Conservation (phyloP, 2,329 filamentous ascomycete genomes). For the Ophiosphaerella herpotricha region DNA sequence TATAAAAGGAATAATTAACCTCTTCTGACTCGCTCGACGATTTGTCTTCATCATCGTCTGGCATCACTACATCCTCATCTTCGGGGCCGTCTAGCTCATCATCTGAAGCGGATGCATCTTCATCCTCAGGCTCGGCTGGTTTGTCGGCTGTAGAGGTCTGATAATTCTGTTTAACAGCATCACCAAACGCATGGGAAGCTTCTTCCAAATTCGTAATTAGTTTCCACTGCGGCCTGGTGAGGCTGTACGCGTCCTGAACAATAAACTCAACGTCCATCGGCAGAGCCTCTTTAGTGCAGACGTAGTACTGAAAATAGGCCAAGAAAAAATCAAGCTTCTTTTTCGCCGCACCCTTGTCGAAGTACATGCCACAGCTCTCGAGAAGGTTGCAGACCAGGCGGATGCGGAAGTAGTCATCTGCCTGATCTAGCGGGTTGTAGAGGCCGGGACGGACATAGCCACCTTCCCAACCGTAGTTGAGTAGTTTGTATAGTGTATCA, state of each 20-base stretch:
- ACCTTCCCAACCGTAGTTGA: slow-evolving; percentile 85
- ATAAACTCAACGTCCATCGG: slow-evolving; percentile 99
- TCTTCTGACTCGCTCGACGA: slow-evolving; percentile 60
- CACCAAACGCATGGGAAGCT: slow-evolving; percentile 79
- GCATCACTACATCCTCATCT: slow-evolving; percentile 47
- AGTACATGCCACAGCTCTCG: slow-evolving; percentile 95
- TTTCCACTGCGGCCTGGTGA: slow-evolving; percentile 92
- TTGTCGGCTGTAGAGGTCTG: slow-evolving; percentile 76
- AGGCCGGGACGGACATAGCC: slow-evolving; percentile 81
- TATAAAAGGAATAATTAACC: slow-evolving; percentile 29
- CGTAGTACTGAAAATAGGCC: slow-evolving; percentile 96
- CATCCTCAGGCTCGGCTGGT: slow-evolving; percentile 71
- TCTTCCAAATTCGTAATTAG: slow-evolving; percentile 80
- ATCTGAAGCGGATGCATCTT: slow-evolving; percentile 73
- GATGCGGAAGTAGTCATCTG: slow-evolving; percentile 95
- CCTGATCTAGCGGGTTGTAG: slow-evolving; percentile 78
- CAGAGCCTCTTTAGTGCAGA: slow-evolving; percentile 83
- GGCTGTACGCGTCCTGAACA: slow-evolving; percentile 85
- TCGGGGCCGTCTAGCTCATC: slow-evolving; percentile 65
- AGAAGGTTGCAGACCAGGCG: slow-evolving; percentile 86
- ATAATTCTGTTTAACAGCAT: slow-evolving; percentile 89
- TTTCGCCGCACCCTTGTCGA: slow-evolving; percentile 87
- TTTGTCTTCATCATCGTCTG: slow-evolving; percentile 60
- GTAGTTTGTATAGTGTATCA: slow-evolving; percentile 89
- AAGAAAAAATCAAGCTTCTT: slow-evolving; percentile 99